These are phyloP conservation scores for Tolypocladium pustulatum DNA, from an alignment of 2,329 filamentous ascomycete species.

Conservation along the genomic window DNA sequence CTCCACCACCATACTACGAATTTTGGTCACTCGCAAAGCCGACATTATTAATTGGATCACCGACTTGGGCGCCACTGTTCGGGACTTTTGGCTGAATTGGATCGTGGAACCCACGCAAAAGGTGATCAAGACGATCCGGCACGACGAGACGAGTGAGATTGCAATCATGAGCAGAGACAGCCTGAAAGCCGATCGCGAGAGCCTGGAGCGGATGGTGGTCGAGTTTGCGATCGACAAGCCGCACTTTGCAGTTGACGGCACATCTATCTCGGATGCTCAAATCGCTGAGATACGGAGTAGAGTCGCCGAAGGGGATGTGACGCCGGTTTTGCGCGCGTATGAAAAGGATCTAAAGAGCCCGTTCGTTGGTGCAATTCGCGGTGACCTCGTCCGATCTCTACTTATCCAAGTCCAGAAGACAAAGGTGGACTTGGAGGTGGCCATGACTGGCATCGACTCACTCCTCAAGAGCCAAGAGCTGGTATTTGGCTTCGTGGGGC, in stretches of 20 bases:
- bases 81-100: conserved; percentile 96
- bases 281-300: conserved; percentile 65
- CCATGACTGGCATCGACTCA: conserved; percentile 89
- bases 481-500: conserved; percentile 91
- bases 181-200: conserved; percentile 79
- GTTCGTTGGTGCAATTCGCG: conserved; percentile 70
- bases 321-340: conserved; percentile 81
- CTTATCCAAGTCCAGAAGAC: conserved; percentile 98
- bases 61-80: conserved; percentile 65
- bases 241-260: conserved; percentile 38
- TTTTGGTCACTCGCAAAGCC: conserved; percentile 63
- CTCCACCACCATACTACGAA: conserved; percentile 73
- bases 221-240: conserved; percentile 87
- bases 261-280: conserved; percentile 54
- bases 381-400: conserved; percentile 80
- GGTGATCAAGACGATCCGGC: conserved; percentile 82
- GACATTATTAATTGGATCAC: conserved; percentile 73
- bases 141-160: conserved; percentile 86
- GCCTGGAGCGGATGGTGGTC: conserved; percentile 93
- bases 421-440: conserved; percentile 94
- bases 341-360: conserved; percentile 79
- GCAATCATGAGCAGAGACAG: conserved; percentile 94
- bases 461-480: conserved; percentile 93
- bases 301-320: conserved; percentile 86
- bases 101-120: conserved; percentile 76